Conservation (phyloP, 495 filamentous ascomycete species). For the Aspergillus ellipticus region DNA sequence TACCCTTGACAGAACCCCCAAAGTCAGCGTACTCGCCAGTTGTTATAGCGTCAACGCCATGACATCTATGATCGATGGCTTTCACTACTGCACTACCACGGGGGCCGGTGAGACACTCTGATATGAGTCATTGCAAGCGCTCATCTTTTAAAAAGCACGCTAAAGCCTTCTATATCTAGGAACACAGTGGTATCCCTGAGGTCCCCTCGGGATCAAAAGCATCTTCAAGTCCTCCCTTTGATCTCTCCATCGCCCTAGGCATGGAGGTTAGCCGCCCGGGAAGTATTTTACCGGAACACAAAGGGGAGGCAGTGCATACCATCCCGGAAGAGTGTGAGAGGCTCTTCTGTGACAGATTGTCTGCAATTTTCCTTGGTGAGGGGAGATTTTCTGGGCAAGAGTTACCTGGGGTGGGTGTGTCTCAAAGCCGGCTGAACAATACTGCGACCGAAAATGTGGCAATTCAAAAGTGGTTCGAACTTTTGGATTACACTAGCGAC, state of each 20-base stretch:
- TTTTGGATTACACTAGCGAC: conserved; percentile 86
- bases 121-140: conserved; percentile 1
- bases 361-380: conserved; percentile 92
- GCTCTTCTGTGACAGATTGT: conserved; percentile 95
- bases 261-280: conserved; percentile 51
- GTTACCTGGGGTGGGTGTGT: conserved; percentile 77
- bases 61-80: conserved; percentile 63
- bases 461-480: conserved; percentile 63
- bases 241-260: conserved; percentile 58
- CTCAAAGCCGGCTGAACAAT: conserved; percentile 31
- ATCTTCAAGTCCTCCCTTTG: conserved; percentile 79
- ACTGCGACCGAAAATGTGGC: conserved; percentile 24
- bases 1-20: conserved; percentile 41
- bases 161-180: conserved; percentile 40
- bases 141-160: neutral
- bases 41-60: conserved; percentile 66
- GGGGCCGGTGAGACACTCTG: conserved; percentile 57
- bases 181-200: conserved; percentile 97
- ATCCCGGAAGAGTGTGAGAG: conserved; percentile 99
- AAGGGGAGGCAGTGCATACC: conserved; percentile 87
- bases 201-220: conserved; percentile 77
- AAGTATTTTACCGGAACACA: conserved; percentile 44
- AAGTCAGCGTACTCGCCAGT: conserved; percentile 73
- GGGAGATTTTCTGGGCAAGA: conserved; percentile 59
- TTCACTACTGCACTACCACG: conserved; percentile 92